A percentile compares a stretch with the other conserved stretches of the same genome.
These are phyloP conservation scores for Pythium oligandrum DNA, from an alignment of 352 stramenopile genomes.

Conservation along the genomic window DNA sequence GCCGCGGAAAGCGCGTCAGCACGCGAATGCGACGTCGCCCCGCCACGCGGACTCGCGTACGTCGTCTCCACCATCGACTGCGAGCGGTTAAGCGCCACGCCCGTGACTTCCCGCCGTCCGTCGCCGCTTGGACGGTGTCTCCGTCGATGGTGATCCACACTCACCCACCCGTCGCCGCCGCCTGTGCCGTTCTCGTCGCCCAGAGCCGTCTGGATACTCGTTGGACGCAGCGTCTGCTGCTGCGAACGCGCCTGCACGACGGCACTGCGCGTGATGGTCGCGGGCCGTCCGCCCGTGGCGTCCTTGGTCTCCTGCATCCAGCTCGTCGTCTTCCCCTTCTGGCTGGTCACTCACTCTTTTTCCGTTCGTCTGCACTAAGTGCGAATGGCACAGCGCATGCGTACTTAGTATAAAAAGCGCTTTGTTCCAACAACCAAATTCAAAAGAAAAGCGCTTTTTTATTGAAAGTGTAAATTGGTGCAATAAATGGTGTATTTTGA, in stretches of 20 bases:
- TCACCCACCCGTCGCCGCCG: constrained; percentile 15
- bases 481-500: too few species aligned
- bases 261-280: constrained; percentile 19
- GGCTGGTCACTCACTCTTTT: too few species aligned
- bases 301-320: too few species aligned
- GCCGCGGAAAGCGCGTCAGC: constrained; percentile 18
- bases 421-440: too few species aligned
- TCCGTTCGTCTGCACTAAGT: too few species aligned
- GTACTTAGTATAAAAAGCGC: too few species aligned
- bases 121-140: constrained; percentile 1
- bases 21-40: constrained; percentile 7
- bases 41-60: neutral
- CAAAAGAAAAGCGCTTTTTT: too few species aligned
- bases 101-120: neutral
- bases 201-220: neutral
- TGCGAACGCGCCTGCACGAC: constrained; percentile 16
- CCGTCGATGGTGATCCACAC: constrained; percentile 15
- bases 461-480: too few species aligned
- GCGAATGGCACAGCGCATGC: too few species aligned
- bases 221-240: constrained; percentile 5
- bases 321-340: too few species aligned
- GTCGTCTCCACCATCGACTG: constrained; percentile 10
- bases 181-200: neutral
- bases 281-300: constrained; percentile 15
- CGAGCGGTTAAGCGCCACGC: constrained; percentile 4